A percentile compares a stretch with the other conserved stretches of the same genome.
Evolutionary conservation across 73 alveolate species (phyloP).

Genomic region (Paramecium sonneborni): DNA sequence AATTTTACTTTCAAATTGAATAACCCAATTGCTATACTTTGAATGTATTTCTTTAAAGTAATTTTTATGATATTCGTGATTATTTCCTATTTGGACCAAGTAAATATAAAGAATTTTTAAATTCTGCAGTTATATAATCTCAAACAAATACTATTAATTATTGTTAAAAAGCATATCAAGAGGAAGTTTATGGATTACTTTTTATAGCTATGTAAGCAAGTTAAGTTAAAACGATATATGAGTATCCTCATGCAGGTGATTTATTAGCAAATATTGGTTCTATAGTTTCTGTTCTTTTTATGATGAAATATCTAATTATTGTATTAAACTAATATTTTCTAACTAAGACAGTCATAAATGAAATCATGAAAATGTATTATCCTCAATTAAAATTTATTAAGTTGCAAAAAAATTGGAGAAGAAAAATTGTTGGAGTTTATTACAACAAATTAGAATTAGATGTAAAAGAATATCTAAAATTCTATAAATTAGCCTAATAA

Average conservation of each 20-base stretch:
- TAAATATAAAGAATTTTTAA: background rate
- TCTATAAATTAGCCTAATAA: background rate
- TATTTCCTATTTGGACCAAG: background rate
- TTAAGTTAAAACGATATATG: background rate
- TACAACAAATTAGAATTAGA: background rate
- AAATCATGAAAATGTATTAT: background rate
- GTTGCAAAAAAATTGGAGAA: background rate
- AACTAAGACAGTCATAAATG: no score
- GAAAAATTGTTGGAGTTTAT: background rate
- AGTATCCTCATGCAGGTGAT: background rate
- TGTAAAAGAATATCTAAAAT: background rate
- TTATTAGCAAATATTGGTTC: no score
- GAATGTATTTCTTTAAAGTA: background rate
- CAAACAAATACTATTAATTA: background rate
- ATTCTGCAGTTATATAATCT: background rate
- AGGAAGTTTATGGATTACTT: background rate
- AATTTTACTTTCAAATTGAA: no score
- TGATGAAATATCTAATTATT: no score
- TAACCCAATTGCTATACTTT: no score
- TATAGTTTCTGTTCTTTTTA: no score
- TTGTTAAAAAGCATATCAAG: background rate
- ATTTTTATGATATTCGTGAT: background rate
- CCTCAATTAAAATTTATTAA: background rate
- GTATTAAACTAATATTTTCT: no score
- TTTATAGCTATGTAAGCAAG: background rate